These are phyloP conservation scores for Acorus gramineus DNA, from an alignment of 106 monocot species.

Conservation along the genomic window DNA sequence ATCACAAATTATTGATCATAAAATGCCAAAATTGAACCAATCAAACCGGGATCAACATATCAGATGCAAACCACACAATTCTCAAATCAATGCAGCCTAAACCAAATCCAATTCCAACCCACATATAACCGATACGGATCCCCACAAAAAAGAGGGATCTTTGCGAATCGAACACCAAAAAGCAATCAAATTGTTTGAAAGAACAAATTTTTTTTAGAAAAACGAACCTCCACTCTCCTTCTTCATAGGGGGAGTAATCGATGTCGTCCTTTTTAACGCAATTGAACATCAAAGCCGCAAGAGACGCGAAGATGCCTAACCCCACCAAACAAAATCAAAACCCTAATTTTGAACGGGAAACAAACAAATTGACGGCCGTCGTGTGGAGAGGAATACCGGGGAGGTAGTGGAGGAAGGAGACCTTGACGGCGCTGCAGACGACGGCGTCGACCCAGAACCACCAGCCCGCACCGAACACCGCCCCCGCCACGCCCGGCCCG, in stretches of 20 bases:
- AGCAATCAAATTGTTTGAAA: not conserved
- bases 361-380: too few relatives aligned
- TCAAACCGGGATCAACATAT: too few relatives aligned
- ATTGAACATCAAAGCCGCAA: slow-evolving; percentile 96
- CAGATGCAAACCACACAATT: too few relatives aligned
- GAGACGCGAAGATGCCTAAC: slow-evolving; percentile 71
- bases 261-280: slow-evolving; percentile 74
- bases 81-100: too few relatives aligned
- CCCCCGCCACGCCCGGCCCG: slow-evolving; percentile 76
- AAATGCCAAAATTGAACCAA: too few relatives aligned
- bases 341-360: too few relatives aligned
- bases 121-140: too few relatives aligned
- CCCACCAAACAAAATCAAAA: not conserved
- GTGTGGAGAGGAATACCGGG: slow-evolving; percentile 37
- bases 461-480: slow-evolving; percentile 88
- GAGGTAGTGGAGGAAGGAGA: slow-evolving; percentile 87
- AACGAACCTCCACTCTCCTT: slow-evolving; percentile 69
- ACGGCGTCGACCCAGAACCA: slow-evolving; percentile 99
- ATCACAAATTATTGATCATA: too few relatives aligned
- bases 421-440: slow-evolving; percentile 72
- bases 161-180: not conserved
- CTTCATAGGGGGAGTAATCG: slow-evolving; percentile 82
- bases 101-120: too few relatives aligned
- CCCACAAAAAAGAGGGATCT: too few relatives aligned
- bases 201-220: too few relatives aligned